Evolutionary conservation across 192 early-diverging fungal genomes (phyloP).

Genomic region (Entomortierella lignicola): DNA sequence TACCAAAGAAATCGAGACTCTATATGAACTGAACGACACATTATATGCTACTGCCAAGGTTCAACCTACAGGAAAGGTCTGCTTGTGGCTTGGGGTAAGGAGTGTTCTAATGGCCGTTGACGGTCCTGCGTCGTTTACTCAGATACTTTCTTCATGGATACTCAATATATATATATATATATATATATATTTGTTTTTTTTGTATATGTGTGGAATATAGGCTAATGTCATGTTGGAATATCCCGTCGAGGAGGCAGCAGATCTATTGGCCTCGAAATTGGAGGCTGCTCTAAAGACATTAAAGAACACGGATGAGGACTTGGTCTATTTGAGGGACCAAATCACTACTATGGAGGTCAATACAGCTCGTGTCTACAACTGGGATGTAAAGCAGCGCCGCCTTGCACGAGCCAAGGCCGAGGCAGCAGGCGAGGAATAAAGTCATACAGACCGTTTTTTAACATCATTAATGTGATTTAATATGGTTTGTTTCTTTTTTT

Average conservation of each 20-base stretch:
- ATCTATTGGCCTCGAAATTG: constrained; percentile 82
- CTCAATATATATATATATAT: background rate
- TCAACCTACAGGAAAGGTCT: constrained; percentile 80
- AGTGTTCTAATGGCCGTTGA: no score
- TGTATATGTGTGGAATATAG: constrained; percentile 43
- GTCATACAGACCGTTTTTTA: background rate
- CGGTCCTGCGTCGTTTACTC: no score
- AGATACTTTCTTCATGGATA: no score
- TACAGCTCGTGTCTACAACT: constrained; percentile 96
- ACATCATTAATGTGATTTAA: background rate
- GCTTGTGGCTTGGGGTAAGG: constrained; percentile 94
- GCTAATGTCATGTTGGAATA: constrained; percentile 99
- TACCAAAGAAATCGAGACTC: constrained; percentile 77
- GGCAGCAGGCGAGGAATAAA: constrained; percentile 25
- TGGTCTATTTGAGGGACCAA: constrained; percentile 94
- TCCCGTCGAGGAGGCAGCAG: constrained; percentile 84
- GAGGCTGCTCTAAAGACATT: constrained; percentile 76
- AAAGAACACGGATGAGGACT: constrained; percentile 85
- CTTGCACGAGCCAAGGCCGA: constrained; percentile 58
- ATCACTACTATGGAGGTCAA: constrained; percentile 99
- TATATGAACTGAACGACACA: constrained; percentile 96
- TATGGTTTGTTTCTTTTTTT: constrained; percentile 9
- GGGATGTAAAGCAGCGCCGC: constrained; percentile 91
- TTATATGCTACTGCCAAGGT: constrained; percentile 89
- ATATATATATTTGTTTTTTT: background rate